A percentile compares a stretch with the other conserved stretches of the same genome.
phyloP scores from a whole-genome alignment of 192 early-diverging fungal genomes.

The Lobosporangium transversale region DNA sequence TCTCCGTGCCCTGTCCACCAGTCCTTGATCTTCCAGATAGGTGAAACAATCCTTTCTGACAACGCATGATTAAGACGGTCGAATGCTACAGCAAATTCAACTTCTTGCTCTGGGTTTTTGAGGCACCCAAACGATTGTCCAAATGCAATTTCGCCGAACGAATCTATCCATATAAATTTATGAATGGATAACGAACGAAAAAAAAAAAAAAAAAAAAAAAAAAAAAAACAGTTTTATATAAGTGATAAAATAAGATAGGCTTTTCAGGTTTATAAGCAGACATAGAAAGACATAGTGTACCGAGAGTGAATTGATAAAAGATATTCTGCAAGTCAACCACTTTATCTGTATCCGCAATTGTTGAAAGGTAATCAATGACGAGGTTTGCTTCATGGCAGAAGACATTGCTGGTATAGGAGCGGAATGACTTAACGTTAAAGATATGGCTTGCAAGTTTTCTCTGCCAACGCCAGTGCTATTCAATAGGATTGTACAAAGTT shows the following conservation, averaged over 20 bases:
- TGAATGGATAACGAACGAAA: background rate
- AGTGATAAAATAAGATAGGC: no score
- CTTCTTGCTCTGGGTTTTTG: constrained; percentile 21
- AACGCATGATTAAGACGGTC: constrained; percentile 56
- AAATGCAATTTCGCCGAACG: constrained; percentile 59
- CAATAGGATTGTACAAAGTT: background rate
- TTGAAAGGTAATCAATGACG: constrained; percentile 22
- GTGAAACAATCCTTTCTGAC: constrained; percentile 17
- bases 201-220: background rate
- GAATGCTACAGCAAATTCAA: constrained; percentile 63
- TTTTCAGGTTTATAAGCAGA: no score
- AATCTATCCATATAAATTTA: constrained; percentile 25
- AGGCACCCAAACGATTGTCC: constrained; percentile 37
- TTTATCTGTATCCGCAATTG: constrained; percentile 6
- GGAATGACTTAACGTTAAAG: constrained; percentile 26
- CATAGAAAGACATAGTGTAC: constrained; percentile 1
- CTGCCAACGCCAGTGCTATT: constrained; percentile 37
- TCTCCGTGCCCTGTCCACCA: constrained; percentile 23
- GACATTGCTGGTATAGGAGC: constrained; percentile 29
- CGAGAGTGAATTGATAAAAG: constrained; percentile 32
- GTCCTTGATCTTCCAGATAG: constrained; percentile 37
- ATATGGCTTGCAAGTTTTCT: constrained; percentile 31
- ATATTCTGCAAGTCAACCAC: constrained; percentile 24
- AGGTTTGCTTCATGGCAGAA: constrained; percentile 32
- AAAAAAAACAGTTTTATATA: no score